Evolutionary conservation across 2,329 filamentous ascomycete genomes (phyloP).

Genomic region (Lachnellula occidentalis): DNA sequence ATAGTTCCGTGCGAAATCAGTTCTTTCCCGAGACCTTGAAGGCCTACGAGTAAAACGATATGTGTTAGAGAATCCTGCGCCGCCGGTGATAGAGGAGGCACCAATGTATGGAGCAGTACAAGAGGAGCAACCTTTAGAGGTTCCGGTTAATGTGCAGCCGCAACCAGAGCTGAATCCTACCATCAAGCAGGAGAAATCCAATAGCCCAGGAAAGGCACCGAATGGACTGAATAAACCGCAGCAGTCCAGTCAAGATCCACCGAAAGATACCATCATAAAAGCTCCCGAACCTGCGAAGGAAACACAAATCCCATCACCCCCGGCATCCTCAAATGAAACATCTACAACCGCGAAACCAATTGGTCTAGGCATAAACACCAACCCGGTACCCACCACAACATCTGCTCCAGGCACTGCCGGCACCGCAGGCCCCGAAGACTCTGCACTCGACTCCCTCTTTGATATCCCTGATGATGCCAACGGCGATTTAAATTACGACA

Average conservation of each 20-base stretch:
- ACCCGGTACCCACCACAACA: constrained; percentile 7
- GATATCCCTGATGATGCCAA: constrained; percentile 19
- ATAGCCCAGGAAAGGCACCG: constrained; percentile 10
- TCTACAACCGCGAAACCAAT: constrained; percentile 14
- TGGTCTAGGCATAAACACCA: constrained; percentile 24
- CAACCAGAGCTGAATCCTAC: constrained; percentile 7
- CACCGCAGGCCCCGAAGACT: constrained; percentile 12
- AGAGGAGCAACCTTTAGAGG: background rate
- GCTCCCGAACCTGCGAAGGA: constrained; percentile 5
- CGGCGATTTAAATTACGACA: constrained; percentile 23
- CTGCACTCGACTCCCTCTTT: constrained; percentile 27
- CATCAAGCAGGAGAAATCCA: constrained; percentile 20
- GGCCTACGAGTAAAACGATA: constrained; percentile 25
- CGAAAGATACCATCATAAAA: constrained; percentile 9
- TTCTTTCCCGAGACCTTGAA: constrained; percentile 49
- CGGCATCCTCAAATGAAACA: constrained; percentile 15
- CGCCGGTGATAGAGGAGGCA: constrained; percentile 11
- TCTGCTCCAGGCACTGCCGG: constrained; percentile 13
- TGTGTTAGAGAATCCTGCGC: constrained; percentile 25
- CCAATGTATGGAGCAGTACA: constrained; percentile 22
- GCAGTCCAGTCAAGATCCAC: constrained; percentile 8
- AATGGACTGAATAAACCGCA: background rate
- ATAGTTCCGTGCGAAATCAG: constrained; percentile 49
- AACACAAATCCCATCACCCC: constrained; percentile 17
- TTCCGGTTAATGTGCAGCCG: background rate